Conservation (phyloP, 2,329 filamentous ascomycete genomes). For the Colletotrichum tropicicola region DNA sequence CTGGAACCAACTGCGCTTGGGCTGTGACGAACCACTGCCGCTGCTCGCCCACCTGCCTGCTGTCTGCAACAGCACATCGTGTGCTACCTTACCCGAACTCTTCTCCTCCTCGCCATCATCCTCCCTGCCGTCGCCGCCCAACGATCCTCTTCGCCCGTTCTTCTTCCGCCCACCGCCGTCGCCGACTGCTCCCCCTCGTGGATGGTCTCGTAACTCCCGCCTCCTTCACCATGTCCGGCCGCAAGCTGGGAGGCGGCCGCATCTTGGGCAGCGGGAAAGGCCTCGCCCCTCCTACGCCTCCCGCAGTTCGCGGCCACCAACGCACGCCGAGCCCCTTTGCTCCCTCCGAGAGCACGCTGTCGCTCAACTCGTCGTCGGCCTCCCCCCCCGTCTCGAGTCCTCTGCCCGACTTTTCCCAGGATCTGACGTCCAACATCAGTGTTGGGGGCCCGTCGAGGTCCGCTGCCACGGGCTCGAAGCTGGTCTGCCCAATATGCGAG, state of each 20-base stretch:
- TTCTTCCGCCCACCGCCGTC: conserved; percentile 1
- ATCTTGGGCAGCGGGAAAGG: conserved; percentile 88
- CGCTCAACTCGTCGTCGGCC: conserved; percentile 74
- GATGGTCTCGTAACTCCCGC: conserved; percentile 26
- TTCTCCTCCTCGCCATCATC: too few relatives aligned
- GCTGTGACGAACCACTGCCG: background rate
- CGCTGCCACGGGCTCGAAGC: conserved; percentile 68
- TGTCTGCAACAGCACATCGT: background rate
- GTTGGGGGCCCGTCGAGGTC: conserved; percentile 64
- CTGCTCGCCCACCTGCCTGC: background rate
- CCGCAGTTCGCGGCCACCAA: conserved; percentile 47
- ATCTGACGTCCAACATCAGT: conserved; percentile 84
- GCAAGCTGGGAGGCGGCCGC: conserved; percentile 91
- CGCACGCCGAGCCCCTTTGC: conserved; percentile 59
- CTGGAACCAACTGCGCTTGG: background rate
- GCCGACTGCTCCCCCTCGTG: conserved; percentile 7
- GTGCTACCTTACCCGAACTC: background rate
- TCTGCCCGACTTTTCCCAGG: conserved; percentile 76
- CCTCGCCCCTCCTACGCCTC: conserved; percentile 70
- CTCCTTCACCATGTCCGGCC: conserved; percentile 73
- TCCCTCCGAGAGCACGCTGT: conserved; percentile 77
- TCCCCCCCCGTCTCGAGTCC: conserved; percentile 71
- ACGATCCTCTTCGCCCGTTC: conserved; percentile 31
- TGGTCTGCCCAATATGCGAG: conserved; percentile 96
- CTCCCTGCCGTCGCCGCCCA: too few relatives aligned